Percentiles rank a stretch among this genome's conserved stretches.
These are phyloP conservation scores for Kalanchoe fedtschenkoi DNA, from an alignment of 164 flowering plant genomes.

Conservation along the genomic window DNA sequence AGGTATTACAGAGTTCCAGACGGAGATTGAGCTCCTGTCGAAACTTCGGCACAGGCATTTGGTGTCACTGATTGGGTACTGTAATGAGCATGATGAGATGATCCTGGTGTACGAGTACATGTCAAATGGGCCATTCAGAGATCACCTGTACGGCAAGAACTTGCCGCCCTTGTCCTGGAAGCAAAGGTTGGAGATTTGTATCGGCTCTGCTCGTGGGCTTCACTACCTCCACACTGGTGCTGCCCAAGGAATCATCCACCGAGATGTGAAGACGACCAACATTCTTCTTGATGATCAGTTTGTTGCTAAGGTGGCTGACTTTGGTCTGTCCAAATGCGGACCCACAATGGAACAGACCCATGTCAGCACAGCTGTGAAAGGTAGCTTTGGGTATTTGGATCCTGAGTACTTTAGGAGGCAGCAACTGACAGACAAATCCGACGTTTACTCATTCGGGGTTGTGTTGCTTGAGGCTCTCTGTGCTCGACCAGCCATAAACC, in stretches of 20 bases:
- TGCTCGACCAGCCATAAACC: slow-evolving; percentile 48
- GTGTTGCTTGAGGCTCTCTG: slow-evolving; percentile 48
- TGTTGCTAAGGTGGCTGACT: slow-evolving; percentile 2
- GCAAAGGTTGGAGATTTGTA: not conserved
- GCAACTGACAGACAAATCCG: not conserved
- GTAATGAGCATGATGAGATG: not conserved
- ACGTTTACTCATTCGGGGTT: slow-evolving; percentile 42
- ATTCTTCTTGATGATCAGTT: not conserved
- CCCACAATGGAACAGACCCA: slow-evolving; percentile 32
- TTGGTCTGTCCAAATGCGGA: slow-evolving; percentile 21
- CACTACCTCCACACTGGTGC: slow-evolving; percentile 1
- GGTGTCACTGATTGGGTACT: not conserved
- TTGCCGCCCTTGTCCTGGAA: slow-evolving; percentile 1
- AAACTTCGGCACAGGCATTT: not conserved
- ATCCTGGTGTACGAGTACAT: slow-evolving; percentile 4
- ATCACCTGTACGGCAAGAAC: not conserved
- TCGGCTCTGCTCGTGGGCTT: not conserved
- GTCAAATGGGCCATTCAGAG: not conserved
- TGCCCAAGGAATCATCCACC: not conserved
- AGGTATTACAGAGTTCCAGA: not conserved
- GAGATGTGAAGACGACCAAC: slow-evolving; percentile 4
- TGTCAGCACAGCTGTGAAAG: slow-evolving; percentile 21
- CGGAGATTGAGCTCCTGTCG: slow-evolving; percentile 1
- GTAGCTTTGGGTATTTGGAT: not conserved
- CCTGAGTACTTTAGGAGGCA: slow-evolving; percentile 2